These are phyloP conservation scores for Cercophora scortea DNA, from an alignment of 495 filamentous ascomycete genomes.

Conservation along the genomic window DNA sequence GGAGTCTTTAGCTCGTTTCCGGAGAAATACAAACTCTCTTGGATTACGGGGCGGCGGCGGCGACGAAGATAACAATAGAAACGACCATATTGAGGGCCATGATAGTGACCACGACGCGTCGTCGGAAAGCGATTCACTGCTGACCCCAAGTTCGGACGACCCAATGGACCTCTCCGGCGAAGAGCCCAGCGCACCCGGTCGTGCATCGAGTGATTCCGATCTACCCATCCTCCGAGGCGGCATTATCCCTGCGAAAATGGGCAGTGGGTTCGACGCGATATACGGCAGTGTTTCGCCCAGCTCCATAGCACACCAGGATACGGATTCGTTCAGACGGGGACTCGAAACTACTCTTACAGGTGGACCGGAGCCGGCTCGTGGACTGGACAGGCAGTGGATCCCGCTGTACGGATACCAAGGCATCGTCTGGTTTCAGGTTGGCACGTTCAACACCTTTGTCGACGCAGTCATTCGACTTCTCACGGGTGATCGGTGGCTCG, in stretches of 20 bases:
- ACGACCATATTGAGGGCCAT: background rate
- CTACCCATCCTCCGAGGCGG: background rate
- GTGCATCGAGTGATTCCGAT: background rate
- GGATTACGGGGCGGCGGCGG: slow-evolving; percentile 14
- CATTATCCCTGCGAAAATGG: background rate
- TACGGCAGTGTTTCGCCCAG: background rate
- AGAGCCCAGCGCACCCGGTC: background rate
- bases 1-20: background rate
- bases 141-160: background rate
- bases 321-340: background rate
- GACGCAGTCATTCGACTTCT: slow-evolving; percentile 24
- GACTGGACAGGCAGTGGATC: background rate
- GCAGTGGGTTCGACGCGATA: background rate
- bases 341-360: background rate
- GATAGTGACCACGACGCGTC: background rate
- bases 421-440: slow-evolving; percentile 14
- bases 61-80: background rate
- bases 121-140: background rate
- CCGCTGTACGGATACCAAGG: slow-evolving; percentile 22
- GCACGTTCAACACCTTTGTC: slow-evolving; percentile 16
- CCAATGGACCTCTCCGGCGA: background rate
- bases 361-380: background rate
- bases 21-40: background rate
- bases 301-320: background rate
- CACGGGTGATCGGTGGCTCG: slow-evolving; percentile 14